Evolutionary conservation across 371 early-diverging fungal species (phyloP), one percentile per base, ranked within the genome.

Genomic region (Rhizopus sp.): DNA sequence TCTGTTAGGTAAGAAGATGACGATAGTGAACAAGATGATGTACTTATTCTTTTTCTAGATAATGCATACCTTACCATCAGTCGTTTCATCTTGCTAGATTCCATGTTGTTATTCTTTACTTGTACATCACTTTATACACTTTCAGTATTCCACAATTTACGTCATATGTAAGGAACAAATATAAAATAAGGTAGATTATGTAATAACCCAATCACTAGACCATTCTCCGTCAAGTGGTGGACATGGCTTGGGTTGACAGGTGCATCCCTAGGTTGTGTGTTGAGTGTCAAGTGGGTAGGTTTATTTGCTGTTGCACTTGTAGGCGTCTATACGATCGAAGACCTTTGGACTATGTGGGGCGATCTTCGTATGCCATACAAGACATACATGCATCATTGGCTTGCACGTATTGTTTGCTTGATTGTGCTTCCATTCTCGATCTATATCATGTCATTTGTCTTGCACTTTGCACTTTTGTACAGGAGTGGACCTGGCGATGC

Each of bases 201-300:
- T 7, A 31, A 13, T 35, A 34, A 29, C 32, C 10, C 16, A 39
- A 23, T 15, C 4, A 50, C 52, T 59, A 90, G 90, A 34, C 82
- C 96, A 5, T 95, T 97, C 57, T 84, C 93, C 1, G 32, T 65
- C 0, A 79, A 86, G 46, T 97, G 98, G 98, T 95, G 87, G 84
- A 55, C 82, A 7, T 95, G 96, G 93, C 69, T 99, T 32, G 58
- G 87, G 4, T 68, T 89, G 41, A 93, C 98, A 4, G 99, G 99
- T 45, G 64, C 91, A 3, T 90, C 93, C 13, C 70, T 99, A 29
- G 99, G 99, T 30, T 82, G 91, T 50, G 95, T 91, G 6, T 75
- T 57, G 62, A 97, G 98, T 79, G 90, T 99, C 13, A 99, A 99
- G 72, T 99, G 99, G 99, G 98, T 99, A 33, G 99, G 99, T 1